phyloP scores from a whole-genome alignment of 1,284 basidiomycete genomes.

The Puccinia novopanici region DNA sequence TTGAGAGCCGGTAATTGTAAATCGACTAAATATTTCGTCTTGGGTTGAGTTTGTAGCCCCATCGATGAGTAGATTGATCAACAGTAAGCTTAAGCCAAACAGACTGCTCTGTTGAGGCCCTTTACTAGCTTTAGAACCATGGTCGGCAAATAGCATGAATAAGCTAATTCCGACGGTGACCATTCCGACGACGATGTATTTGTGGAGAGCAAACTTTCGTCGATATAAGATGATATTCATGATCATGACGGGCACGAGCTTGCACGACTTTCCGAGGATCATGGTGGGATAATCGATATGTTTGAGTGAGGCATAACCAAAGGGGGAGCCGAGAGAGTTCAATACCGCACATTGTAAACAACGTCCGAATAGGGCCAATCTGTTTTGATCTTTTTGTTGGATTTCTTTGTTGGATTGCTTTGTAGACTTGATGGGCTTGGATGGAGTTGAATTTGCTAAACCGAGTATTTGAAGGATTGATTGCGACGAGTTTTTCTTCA shows the following conservation, averaged over 20 bases:
- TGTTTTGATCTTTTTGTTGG: constrained; percentile 32
- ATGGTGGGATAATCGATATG: constrained; percentile 98
- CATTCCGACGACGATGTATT: constrained; percentile 59
- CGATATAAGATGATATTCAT: constrained; percentile 74
- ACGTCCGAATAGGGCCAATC: constrained; percentile 66
- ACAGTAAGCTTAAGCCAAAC: constrained; percentile 72
- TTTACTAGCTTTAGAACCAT: constrained; percentile 65
- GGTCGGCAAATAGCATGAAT: constrained; percentile 78
- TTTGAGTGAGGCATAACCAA: constrained; percentile 88
- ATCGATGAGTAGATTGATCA: constrained; percentile 85
- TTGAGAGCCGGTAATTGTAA: constrained; percentile 84
- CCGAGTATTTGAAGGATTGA: constrained; percentile 67
- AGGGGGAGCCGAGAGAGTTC: constrained; percentile 87
- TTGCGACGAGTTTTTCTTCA: constrained; percentile 67
- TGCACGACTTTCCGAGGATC: constrained; percentile 98
- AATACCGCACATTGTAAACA: constrained; percentile 83
- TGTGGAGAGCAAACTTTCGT: constrained; percentile 58
- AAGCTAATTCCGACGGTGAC: constrained; percentile 90
- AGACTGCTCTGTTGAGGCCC: constrained; percentile 59
- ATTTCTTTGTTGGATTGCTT: constrained; percentile 37
- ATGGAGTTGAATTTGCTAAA: constrained; percentile 59
- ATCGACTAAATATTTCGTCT: constrained; percentile 85
- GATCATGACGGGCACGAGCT: constrained; percentile 91
- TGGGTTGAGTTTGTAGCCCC: constrained; percentile 97
- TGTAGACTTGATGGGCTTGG: constrained; percentile 52